phyloP scores from a whole-genome alignment of 139 green algal genomes.

The Chlamydomonas eustigma region DNA sequence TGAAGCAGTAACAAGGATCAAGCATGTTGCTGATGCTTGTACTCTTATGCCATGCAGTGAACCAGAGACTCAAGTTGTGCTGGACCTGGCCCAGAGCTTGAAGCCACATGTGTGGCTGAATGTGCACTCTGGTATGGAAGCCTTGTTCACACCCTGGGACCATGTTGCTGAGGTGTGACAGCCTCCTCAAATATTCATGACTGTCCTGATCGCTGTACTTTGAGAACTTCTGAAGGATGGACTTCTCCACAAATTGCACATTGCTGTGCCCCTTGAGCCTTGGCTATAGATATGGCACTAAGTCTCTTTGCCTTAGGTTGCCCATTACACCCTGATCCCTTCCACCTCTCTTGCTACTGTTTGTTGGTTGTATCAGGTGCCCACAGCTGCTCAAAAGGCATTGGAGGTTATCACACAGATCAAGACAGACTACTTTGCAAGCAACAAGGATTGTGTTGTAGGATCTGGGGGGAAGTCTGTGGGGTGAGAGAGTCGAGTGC shows the following conservation, averaged over 20 bases:
- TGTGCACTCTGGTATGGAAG: conserved; percentile 95
- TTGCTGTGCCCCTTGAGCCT: too few relatives aligned
- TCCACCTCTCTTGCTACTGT: not conserved
- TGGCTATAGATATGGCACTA: too few relatives aligned
- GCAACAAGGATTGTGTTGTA: conserved; percentile 59
- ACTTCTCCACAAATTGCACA: too few relatives aligned
- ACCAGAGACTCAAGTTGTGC: conserved; percentile 79
- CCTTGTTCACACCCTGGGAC: conserved; percentile 95
- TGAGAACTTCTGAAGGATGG: too few relatives aligned
- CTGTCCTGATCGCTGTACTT: too few relatives aligned
- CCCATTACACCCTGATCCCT: not conserved
- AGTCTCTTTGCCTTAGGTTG: too few relatives aligned
- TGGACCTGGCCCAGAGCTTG: conserved; percentile 54
- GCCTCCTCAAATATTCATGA: too few relatives aligned
- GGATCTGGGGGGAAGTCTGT: conserved; percentile 88
- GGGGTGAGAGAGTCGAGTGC: conserved; percentile 57
- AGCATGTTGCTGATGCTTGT: too few relatives aligned
- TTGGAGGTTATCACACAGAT: conserved; percentile 69
- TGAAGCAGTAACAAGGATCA: too few relatives aligned
- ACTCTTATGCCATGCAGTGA: conserved; percentile 64
- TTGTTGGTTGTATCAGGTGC: too few relatives aligned
- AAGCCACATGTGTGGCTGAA: conserved; percentile 91
- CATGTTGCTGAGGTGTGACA: conserved; percentile 52
- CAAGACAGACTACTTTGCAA: conserved; percentile 44
- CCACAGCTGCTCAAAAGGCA: conserved; percentile 30